These are phyloP conservation scores for Turnera subulata DNA, from an alignment of 345 rosid genomes.

Conservation along the genomic window DNA sequence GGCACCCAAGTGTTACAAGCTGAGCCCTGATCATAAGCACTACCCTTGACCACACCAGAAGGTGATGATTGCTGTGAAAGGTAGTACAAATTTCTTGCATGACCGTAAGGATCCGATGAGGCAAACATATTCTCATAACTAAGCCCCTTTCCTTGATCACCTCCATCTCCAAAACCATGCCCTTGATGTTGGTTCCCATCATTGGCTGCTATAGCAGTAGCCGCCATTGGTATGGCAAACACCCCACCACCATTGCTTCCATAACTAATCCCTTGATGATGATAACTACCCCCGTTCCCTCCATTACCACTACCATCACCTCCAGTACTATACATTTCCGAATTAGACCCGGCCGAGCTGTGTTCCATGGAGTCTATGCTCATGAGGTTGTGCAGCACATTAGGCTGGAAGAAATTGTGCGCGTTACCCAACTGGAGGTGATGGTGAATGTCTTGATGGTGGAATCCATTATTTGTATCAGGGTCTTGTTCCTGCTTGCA, in stretches of 20 bases:
- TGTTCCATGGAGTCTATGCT: slow-evolving; percentile 45
- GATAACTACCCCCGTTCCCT: slow-evolving; percentile 33
- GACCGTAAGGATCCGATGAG: slow-evolving; percentile 35
- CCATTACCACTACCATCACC: slow-evolving; percentile 5
- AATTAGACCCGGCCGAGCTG: slow-evolving; percentile 43
- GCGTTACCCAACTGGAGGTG: slow-evolving; percentile 35
- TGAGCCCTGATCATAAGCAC: slow-evolving; percentile 20
- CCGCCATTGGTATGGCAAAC: slow-evolving; percentile 31
- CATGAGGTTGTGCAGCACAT: slow-evolving; percentile 39
- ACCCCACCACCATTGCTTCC: slow-evolving; percentile 23
- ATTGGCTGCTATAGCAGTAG: slow-evolving; percentile 25
- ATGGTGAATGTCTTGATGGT: slow-evolving; percentile 31
- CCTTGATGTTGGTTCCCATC: slow-evolving; percentile 24
- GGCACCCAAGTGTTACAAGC: slow-evolving; percentile 43
- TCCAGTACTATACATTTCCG: slow-evolving; percentile 38
- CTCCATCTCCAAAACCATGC: slow-evolving; percentile 26
- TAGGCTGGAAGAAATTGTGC: slow-evolving; percentile 51
- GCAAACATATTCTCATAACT: slow-evolving; percentile 26
- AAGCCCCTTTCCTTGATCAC: slow-evolving; percentile 16
- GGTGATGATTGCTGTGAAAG: slow-evolving; percentile 32
- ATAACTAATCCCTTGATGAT: slow-evolving; percentile 2
- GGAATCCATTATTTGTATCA: slow-evolving; percentile 23
- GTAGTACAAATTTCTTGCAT: slow-evolving; percentile 42
- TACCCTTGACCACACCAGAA: slow-evolving; percentile 13
- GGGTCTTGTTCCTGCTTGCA: slow-evolving; percentile 66